Percentiles rank a stretch among this genome's conserved stretches.
These are phyloP conservation scores for Alisma plantagoaquatica DNA, from an alignment of 106 monocot species.

Conservation along the genomic window DNA sequence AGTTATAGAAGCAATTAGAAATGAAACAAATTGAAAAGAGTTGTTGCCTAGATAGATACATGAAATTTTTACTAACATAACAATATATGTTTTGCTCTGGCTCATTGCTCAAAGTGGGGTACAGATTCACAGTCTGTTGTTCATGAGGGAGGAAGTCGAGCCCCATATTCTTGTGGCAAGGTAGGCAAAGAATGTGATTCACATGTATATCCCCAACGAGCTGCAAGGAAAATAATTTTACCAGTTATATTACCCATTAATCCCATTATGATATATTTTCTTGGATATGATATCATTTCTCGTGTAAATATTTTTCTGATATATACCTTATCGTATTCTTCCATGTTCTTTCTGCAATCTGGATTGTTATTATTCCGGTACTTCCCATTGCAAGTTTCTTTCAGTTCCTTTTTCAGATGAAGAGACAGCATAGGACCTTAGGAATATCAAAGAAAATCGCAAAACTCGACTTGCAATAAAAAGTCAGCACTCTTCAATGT, in stretches of 20 bases:
- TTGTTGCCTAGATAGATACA: neutral
- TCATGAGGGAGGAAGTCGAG: constrained; percentile 5
- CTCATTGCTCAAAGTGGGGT: constrained; percentile 5
- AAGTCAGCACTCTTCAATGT: too few relatives aligned
- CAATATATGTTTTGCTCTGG: constrained; percentile 17
- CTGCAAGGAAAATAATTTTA: too few relatives aligned
- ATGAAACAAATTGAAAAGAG: neutral
- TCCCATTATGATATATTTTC: too few relatives aligned
- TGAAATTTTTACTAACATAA: constrained; percentile 18
- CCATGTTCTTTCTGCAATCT: constrained; percentile 24
- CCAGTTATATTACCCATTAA: too few relatives aligned
- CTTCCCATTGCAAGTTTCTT: constrained; percentile 16
- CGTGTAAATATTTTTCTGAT: too few relatives aligned
- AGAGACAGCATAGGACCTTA: neutral
- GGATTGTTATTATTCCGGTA: constrained; percentile 27
- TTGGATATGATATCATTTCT: too few relatives aligned
- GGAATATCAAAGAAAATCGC: constrained; percentile 1
- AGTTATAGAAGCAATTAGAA: neutral
- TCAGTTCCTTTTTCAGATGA: constrained; percentile 16
- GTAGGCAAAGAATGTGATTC: constrained; percentile 33
- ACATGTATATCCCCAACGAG: too few relatives aligned
- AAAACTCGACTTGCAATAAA: too few relatives aligned
- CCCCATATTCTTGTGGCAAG: constrained; percentile 25
- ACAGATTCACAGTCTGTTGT: constrained; percentile 13
- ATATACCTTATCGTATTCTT: constrained; percentile 21